A percentile compares a stretch with the other conserved stretches of the same genome.
Evolutionary conservation across 768 basidiomycete species (phyloP).

Genomic region (Mycena venus): DNA sequence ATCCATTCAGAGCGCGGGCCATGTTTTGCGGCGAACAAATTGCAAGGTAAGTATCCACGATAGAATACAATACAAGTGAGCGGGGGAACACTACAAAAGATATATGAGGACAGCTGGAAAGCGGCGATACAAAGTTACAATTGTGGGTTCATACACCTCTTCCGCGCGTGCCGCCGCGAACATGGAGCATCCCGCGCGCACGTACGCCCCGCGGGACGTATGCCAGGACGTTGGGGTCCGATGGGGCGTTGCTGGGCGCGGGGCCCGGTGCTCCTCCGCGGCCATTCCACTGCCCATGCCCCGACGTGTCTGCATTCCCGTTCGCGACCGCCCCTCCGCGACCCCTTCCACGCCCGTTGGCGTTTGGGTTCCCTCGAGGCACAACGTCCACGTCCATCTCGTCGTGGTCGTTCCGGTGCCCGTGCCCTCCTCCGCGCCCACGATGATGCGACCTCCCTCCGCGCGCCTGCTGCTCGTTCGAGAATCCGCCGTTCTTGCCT

Average conservation of each 20-base stretch:
- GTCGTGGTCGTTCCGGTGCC: conserved; percentile 16
- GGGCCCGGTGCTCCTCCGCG: not conserved
- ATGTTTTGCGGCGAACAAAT: not conserved
- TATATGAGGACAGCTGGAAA: not conserved
- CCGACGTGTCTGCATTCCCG: not conserved
- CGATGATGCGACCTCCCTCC: conserved; percentile 11
- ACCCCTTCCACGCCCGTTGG: conserved; percentile 3
- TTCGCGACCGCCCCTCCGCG: conserved; percentile 4
- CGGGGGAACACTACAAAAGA: not conserved
- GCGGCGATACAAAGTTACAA: not conserved
- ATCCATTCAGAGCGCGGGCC: not conserved
- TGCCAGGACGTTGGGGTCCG: conserved; percentile 13
- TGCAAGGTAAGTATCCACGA: not conserved
- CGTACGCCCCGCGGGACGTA: conserved; percentile 33
- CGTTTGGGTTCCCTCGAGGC: too few species aligned
- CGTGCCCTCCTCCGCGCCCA: conserved; percentile 18
- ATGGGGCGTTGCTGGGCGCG: not conserved
- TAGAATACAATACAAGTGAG: conserved; percentile 3
- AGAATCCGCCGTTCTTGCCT: conserved; percentile 68
- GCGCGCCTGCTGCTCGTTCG: conserved; percentile 24
- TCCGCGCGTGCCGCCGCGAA: conserved; percentile 12
- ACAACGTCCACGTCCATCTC: conserved; percentile 30
- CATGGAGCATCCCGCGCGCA: conserved; percentile 17
- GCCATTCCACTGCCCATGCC: not conserved
- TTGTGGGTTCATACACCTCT: not conserved